Base-by-base conservation (phyloP, 352 stramenopile genomes). In the Phytophthora lateralis region DNA sequence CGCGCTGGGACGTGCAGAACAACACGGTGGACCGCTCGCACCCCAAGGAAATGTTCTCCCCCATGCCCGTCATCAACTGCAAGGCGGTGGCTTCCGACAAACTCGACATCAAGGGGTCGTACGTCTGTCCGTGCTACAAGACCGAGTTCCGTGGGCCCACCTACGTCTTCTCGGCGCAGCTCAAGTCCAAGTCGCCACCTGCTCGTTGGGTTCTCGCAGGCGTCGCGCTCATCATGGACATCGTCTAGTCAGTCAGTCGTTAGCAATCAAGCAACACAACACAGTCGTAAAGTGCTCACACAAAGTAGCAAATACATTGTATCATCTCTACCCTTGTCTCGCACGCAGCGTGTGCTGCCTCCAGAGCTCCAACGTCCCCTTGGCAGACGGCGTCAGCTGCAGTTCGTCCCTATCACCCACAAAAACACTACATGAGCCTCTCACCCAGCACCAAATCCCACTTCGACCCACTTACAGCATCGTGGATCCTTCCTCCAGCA, bases 11-110 rank as follows among this genome's bases (percentile, higher is more conserved):
- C 59, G 69, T 86, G 24, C 89, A 78, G 46, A 96, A 95, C 60
- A 86, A 87, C 63, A 96, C 89, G 18, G 91, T 99, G 38, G 95
- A 98, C 61, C 97, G 96, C 30, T 98, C 88, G 17, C 85, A 96
- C 52, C 97, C 97, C 12, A 99, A 99, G 71, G 97, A 99, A 69
- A 99, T 99, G 94, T 99, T 98, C 64, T 98, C 82, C 37, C 54
- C 82, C 20, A 98, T 99, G 94, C 97, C 97, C 18, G 89, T 99
- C 47, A 98, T 99, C 70, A 98, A 99, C 72, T 97, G 98, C 67
- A 98, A 98, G 67, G 97, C 96, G 26, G 93, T 99, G 11, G 88
- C 93, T 0, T 74, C 88, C 6, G 97, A 99, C 65, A 98, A 98
- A 58, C 86, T 97, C 3, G 97, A 99, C 47, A 54, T 97, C 30